Conservation (phyloP, 2,329 filamentous ascomycete species). For the Beauveria rudraprayagi region DNA sequence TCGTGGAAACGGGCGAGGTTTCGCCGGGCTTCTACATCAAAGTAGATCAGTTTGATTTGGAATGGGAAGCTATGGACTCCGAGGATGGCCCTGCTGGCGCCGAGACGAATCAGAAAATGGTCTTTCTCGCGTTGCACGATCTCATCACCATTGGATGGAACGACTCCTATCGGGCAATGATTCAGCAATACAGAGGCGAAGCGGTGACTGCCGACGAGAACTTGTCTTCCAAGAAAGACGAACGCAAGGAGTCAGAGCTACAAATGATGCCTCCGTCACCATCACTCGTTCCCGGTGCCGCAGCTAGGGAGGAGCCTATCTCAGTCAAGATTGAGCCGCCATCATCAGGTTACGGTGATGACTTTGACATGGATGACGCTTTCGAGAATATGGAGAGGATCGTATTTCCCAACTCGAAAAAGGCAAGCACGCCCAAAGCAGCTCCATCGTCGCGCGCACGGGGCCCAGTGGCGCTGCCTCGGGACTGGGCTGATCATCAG, state of each 20-base stretch:
- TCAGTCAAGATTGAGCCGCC: not conserved
- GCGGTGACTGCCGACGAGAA: not conserved
- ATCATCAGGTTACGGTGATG: slow-evolving; percentile 5
- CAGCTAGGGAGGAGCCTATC: not conserved
- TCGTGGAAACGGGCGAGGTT: slow-evolving; percentile 38
- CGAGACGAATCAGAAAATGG: slow-evolving; percentile 21
- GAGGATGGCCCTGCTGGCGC: slow-evolving; percentile 5
- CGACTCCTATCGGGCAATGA: slow-evolving; percentile 26
- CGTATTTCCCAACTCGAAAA: slow-evolving; percentile 18
- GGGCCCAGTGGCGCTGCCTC: slow-evolving; percentile 29
- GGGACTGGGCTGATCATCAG: slow-evolving; percentile 32
- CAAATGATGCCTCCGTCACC: not conserved
- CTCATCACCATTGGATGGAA: slow-evolving; percentile 41
- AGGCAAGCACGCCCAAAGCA: slow-evolving; percentile 11
- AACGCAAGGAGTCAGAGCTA: not conserved
- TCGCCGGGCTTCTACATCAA: slow-evolving; percentile 41
- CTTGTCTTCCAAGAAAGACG: not conserved
- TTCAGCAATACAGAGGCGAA: slow-evolving; percentile 12
- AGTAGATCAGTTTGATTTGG: slow-evolving; percentile 33
- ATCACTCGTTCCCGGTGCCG: not conserved
- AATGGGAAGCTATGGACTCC: slow-evolving; percentile 17
- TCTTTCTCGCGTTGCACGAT: slow-evolving; percentile 38
- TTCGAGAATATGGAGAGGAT: slow-evolving; percentile 32
- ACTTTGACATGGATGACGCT: slow-evolving; percentile 24
- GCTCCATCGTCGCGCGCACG: not conserved